Base-by-base conservation (phyloP, 1,284 basidiomycete species). In the Cryptococcus jaspeensis region DNA sequence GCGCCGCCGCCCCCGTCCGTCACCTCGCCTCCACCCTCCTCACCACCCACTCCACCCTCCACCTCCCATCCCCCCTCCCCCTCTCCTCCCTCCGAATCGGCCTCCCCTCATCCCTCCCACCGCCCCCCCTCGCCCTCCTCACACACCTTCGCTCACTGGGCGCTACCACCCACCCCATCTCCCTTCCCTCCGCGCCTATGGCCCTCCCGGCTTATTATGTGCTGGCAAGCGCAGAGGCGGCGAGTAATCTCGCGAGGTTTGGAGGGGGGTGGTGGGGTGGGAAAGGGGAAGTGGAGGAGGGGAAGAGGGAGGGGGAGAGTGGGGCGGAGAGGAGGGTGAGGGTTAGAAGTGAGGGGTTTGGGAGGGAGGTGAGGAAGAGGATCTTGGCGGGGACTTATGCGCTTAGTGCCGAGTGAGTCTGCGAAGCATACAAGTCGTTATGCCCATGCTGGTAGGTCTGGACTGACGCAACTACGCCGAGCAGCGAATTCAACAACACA, bases 131-230 rank as follows among this genome's bases (percentile, higher is more conserved):
- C 12, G 25, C 41, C 6, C 61, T 73, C 0, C 74, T 95, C 18
- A 59, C 70, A 0, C 62, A 73, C 5, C 81, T 97, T 2, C 75
- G 81, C 59, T 60, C 73, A 0, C 78, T 80, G 0, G 93, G 93
- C 0, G 92, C 91, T 0, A 78, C 80, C 0, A 67, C 97, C 18
- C 76, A 86, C 0, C 82, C 90, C 0, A 85, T 98, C 1, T 87
- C 87, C 8, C 80, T 98, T 18, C 90, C 92, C 0, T 83, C 84
- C 2, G 90, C 90, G 0, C 79, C 78, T 1, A 88, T 88, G 65
- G 89, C 91, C 0, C 80, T 98, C 1, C 90, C 92, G 52, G 90
- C 93, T 5, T 99, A 99, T 80, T 99, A 99, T 70, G 89, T 97
- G 12, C 82, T 98, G 20, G 90, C 95, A 0, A 90, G 86, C 59